Percentiles rank a stretch among this genome's conserved stretches.
Evolutionary conservation across 2,329 filamentous ascomycete species (phyloP).

Genomic region (Didymella lethalis): DNA sequence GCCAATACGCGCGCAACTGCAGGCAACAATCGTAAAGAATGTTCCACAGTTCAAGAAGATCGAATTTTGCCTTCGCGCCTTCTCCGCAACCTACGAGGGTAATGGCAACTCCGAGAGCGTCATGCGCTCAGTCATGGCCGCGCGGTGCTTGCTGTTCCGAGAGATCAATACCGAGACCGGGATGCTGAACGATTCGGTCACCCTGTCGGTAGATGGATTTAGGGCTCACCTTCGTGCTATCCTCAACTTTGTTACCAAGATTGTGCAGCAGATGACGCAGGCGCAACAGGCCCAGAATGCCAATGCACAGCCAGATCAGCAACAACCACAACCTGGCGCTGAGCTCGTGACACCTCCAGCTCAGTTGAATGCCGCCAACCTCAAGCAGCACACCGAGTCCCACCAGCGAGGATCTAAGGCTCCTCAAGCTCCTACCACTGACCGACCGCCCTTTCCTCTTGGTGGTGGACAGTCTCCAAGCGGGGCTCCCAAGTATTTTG

Average conservation of each 20-base stretch:
- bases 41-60: constrained; percentile 38
- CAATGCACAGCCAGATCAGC: constrained; percentile 24
- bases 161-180: constrained; percentile 42
- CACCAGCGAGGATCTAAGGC: constrained; percentile 58
- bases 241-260: constrained; percentile 39
- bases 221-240: constrained; percentile 35
- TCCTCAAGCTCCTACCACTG: constrained; percentile 59
- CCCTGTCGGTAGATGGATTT: constrained; percentile 41
- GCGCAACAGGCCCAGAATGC: constrained; percentile 30
- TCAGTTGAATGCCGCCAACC: constrained; percentile 50
- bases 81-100: constrained; percentile 38
- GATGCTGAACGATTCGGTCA: constrained; percentile 41
- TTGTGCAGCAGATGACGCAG: constrained; percentile 37
- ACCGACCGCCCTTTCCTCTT: constrained; percentile 62
- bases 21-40: constrained; percentile 40
- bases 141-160: constrained; percentile 37
- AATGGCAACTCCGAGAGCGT: constrained; percentile 35
- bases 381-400: constrained; percentile 53
- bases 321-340: constrained; percentile 28
- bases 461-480: constrained; percentile 62
- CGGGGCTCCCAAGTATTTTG: constrained; percentile 65
- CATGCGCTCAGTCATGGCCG: constrained; percentile 37
- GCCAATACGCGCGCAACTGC: constrained; percentile 33
- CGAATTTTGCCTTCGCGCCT: constrained; percentile 44
- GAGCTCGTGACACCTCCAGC: constrained; percentile 24